Conservation (phyloP, 805 yeast species). For the Ogataea degrootiae region DNA sequence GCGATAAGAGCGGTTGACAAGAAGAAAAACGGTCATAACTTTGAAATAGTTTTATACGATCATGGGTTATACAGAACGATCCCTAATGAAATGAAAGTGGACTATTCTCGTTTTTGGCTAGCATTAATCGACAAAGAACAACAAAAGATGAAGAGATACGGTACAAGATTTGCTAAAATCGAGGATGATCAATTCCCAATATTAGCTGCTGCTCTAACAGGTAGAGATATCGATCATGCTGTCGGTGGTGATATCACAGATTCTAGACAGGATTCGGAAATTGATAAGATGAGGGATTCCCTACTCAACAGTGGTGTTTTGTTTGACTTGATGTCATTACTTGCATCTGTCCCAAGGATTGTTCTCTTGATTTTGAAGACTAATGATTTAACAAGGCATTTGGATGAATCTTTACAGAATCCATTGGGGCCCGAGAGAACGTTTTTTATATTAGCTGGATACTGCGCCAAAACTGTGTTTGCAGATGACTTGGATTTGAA, state of each 20-base stretch:
- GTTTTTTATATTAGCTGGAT: slow-evolving; percentile 81
- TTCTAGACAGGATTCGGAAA: slow-evolving; percentile 57
- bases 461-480: slow-evolving; percentile 79
- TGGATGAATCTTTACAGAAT: slow-evolving; percentile 77
- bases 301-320: slow-evolving; percentile 60
- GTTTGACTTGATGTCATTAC: slow-evolving; percentile 70
- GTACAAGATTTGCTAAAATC: slow-evolving; percentile 74
- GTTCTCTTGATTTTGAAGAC: slow-evolving; percentile 87
- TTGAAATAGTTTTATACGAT: slow-evolving; percentile 88
- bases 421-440: slow-evolving; percentile 87
- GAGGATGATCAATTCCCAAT: slow-evolving; percentile 73
- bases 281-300: slow-evolving; percentile 58
- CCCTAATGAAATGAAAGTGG: slow-evolving; percentile 67
- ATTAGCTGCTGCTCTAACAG: slow-evolving; percentile 92
- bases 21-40: slow-evolving; percentile 51
- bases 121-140: slow-evolving; percentile 72
- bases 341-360: slow-evolving; percentile 77
- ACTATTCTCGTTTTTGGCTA: slow-evolving; percentile 90
- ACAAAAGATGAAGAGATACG: slow-evolving; percentile 64
- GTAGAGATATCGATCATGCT: slow-evolving; percentile 80
- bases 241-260: slow-evolving; percentile 56
- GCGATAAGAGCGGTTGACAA: slow-evolving; percentile 58
- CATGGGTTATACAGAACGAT: slow-evolving; percentile 92
- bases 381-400: slow-evolving; percentile 83
- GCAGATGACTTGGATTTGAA: slow-evolving; percentile 41